Evolutionary conservation across 805 yeast genomes (phyloP), one percentile per base, ranked within the genome.

Genomic region (Priceomyces fermenticarens): DNA sequence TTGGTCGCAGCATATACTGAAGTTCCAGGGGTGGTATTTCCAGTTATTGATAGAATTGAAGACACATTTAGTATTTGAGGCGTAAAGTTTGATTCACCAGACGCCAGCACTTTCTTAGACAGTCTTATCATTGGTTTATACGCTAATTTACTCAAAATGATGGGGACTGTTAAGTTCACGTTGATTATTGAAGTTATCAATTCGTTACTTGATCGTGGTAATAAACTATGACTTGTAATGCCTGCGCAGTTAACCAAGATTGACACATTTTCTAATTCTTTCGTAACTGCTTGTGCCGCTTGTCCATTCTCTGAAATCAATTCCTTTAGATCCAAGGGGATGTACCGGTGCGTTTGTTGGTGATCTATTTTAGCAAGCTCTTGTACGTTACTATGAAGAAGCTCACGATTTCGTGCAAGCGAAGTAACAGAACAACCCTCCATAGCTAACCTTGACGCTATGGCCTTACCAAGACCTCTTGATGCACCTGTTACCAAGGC

Each of bases 211-310:
- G 81, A 70, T 15, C 66, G 52, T 14, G 74, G 49, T 3, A 85
- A 57, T 17, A 87, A 62, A 2, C 72, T 62, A 23, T 72, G 65
- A 48, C 81, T 88, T 3, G 88, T 67, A 1, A 80, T 51, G 0
- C 96, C 88, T 0, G 87, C 87, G 58, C 90, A 62, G 50, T 83
- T 83, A 15, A 84, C 66, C 12, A 84, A 62, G 2, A 80, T 69
- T 25, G 75, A 67, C 4, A 67, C 57, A 0, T 58, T 57, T 30
- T 67, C 57, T 35, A 73, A 58, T 3, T 55, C 42, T 34, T 57
- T 34, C 26, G 30, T 32, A 20, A 59, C 53, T 38, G 25, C 16
- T n/a, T 36, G 43, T 23, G 26, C 54, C 54, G 34, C 51, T 35
- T 26, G 29, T 23, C n/a, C 50, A 34, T 39, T 27, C 43, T 3